Base-by-base conservation (phyloP, 1,284 basidiomycete species). In the Malassezia yamatoensis region DNA sequence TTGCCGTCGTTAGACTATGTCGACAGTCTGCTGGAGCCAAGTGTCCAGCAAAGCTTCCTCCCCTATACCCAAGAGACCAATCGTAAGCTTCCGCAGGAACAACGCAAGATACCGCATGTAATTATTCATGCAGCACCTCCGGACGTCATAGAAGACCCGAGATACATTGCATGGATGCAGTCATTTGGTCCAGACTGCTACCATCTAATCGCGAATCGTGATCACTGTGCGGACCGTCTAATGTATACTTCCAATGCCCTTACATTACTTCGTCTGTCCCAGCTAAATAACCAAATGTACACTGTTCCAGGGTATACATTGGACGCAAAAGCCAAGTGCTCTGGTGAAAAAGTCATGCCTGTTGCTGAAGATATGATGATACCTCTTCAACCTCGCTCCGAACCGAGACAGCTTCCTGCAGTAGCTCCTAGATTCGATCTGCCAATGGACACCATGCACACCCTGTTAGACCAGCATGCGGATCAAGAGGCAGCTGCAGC, bases 281-380 rank as follows among this genome's bases (percentile, higher is more conserved):
- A 83, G 54, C 77, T 94, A 34, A 87, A 94, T 66, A 61, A 79
- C 0, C 72, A 81, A 1, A 82, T 91, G 65, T 96, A 94, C 78
- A 81, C 81, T 0, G 67, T 86, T 5, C 85, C 85, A 0, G 78
- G 83, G 52, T 83, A 80, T 66, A 50, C 56, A 49, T 54, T 61
- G 8, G 40, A 44, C n/a, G 55, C 62, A 2, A n/a, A 32, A 16
- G n/a, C 10, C 11, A n/a, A 7, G 3, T 29, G 21, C 43, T 15
- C n/a, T 11, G 43, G 24, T 10, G 20, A 32, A 24, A 20, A 24
- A 35, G 16, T n/a, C 51, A 45, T 32, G 42, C 53, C 10, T 12
- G 29, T 10, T 7, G 24, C n/a, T 24, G 49, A 37, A 40, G 60
- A 63, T 42, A 57, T 58, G 49, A 24, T 60, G 16, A 41, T 66